Base-by-base conservation (phyloP, 768 basidiomycete genomes). In the Suillus decipiens region DNA sequence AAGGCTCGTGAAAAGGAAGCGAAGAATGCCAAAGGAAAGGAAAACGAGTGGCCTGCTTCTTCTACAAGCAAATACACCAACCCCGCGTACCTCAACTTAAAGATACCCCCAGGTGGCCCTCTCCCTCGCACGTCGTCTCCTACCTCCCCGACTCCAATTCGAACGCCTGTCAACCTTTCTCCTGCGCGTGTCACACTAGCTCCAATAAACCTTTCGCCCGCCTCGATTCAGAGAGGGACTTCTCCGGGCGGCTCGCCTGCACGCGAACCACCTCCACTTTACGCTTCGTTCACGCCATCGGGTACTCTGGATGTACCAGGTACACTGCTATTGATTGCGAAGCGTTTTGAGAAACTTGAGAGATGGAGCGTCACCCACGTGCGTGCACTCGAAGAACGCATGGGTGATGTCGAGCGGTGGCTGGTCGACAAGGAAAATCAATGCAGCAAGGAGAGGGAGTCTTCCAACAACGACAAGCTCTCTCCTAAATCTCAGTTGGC, bases 371-470 rank as follows among this genome's bases (percentile, higher is more conserved):
- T 95, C 3, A 87, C 90, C 7, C 93, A 95, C 68, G 92, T 93
- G 3, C 87, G 93, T 60, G 93, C 93, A 1, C 77, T 95, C n/a
- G 93, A 95, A 67, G 93, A 94, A 22, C 84, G 93, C 37, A 95
- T 95, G 92, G 86, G 88, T 64, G 93, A 95, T 62, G 93, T 95
- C n/a, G 93, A 95, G 71, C 82, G 87, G 51, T 95, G 91, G 90
- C 79, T 94, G 10, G 92, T 94, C 6, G 92, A 93, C 64, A 92
- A 89, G 71, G 92, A 94, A 76, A 86, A 81, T 63, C 87, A 88
- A 68, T 69, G 75, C 14, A 45, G 50, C 19, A 72, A 79, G 28
- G 76, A 79, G 28, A 86, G 84, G 63, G 85, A 84, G 41, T 66
- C 74, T 65, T 64, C 67, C 61, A 58, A 68, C 59, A 43, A 65